Evolutionary conservation across 1,284 basidiomycete genomes (phyloP).

Genomic region (Leccinum solheimii): DNA sequence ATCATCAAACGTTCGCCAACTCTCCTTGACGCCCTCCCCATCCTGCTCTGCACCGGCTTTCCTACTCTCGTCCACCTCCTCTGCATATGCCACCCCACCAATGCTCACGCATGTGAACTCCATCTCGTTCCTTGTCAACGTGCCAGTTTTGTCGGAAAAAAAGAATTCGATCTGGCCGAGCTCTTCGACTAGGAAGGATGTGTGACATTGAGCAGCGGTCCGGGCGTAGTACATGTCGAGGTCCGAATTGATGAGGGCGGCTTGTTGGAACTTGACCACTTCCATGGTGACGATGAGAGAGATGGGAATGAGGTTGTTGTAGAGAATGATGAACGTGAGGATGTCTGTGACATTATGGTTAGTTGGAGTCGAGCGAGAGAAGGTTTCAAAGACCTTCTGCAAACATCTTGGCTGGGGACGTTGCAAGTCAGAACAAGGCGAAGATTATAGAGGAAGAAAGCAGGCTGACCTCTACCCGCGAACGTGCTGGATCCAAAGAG

Average conservation of each 20-base stretch:
- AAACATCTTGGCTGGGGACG: conserved; percentile 65
- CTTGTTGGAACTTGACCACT: conserved; percentile 98
- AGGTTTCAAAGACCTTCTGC: conserved; percentile 60
- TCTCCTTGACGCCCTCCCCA: conserved; percentile 47
- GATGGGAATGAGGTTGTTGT: conserved; percentile 99
- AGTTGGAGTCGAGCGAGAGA: conserved; percentile 2
- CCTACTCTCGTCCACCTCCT: conserved; percentile 71
- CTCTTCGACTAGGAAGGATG: conserved; percentile 96
- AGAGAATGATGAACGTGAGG: conserved; percentile 96
- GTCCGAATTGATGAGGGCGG: conserved; percentile 95
- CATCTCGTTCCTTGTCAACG: conserved; percentile 97
- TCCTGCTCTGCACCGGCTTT: conserved; percentile 68
- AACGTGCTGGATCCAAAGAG: conserved; percentile 60
- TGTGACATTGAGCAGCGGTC: conserved; percentile 94
- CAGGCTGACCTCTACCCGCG: conserved; percentile 56
- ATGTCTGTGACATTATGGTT: conserved; percentile 61
- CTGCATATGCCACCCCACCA: conserved; percentile 87
- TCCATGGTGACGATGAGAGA: conserved; percentile 99
- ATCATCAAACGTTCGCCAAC: conserved; percentile 77
- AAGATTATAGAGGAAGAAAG: neutral
- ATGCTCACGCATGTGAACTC: conserved; percentile 93
- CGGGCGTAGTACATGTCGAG: conserved; percentile 94
- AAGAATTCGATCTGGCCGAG: conserved; percentile 99
- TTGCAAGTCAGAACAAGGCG: conserved; percentile 2
- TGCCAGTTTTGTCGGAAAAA: conserved; percentile 98